Evolutionary conservation across 768 basidiomycete genomes (phyloP), one percentile per base, ranked within the genome.

Genomic region (Amyloporia xantha): DNA sequence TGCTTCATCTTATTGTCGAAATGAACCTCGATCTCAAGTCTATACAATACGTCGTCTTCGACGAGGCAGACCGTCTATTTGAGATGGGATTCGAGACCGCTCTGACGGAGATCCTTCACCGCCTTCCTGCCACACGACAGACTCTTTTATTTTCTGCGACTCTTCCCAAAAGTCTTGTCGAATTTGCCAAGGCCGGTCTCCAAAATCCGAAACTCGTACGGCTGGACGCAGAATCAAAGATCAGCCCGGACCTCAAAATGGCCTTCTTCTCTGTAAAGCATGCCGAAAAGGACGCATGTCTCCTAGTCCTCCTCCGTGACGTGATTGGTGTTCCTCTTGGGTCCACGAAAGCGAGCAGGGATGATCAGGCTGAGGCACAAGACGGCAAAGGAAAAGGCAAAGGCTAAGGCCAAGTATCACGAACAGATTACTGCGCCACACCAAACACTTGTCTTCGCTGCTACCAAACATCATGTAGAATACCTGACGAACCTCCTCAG

Each of bases 401-500:
- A 81, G 60, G 71, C 63, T 44, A 68, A 69, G 45, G 71, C 71
- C 38, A 77, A 74, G 53, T 61, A 67, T 49, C 59, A 62, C 11
- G 66, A 69, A n/a, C 67, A 66, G n/a, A 62, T 68, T 35, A 79
- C 79, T 5, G 81, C 82, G 2, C 81, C 90, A 20, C 86, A 93
- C 63, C 96, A 99, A 66, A 93, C 93, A 1, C 80, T 99, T 42
- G 77, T 99, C 6, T 99, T 99, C 59, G 84, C 86, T 2, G 91
- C 95, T 5, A 99, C 96, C 17, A 98, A 99, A 66, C 96, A 99
- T 61, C 96, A 99, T 58, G 93, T 99, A 60, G 96, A 98, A 66
- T 99, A 96, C 64, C 76, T 98, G 39, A 76, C 81, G 2, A 78
- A 77, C 37, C 72, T 99, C 4, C 75, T 99, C 47, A 74, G 74